Evolutionary conservation across 805 yeast species (phyloP).

Genomic region (Phaffomyces antillensis): DNA sequence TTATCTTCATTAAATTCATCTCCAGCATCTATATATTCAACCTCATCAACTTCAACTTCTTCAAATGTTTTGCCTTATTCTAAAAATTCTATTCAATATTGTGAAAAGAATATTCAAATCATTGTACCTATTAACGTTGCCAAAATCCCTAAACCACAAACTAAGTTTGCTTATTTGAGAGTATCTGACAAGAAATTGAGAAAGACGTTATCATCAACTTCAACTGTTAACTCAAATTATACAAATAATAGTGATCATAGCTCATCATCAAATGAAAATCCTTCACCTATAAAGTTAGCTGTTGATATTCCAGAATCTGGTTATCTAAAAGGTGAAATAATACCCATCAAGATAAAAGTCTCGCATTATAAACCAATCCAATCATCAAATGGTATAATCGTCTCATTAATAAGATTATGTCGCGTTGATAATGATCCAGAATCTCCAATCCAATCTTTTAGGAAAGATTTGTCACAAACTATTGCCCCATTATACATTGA

Average conservation of each 20-base stretch:
- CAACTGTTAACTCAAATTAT: conserved; percentile 29
- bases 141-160: conserved; percentile 55
- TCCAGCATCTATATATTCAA: conserved; percentile 16
- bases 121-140: conserved; percentile 73
- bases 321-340: conserved; percentile 67
- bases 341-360: conserved; percentile 63
- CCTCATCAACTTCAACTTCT: conserved; percentile 12
- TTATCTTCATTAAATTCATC: conserved; percentile 14
- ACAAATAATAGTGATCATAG: conserved; percentile 19
- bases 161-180: conserved; percentile 56
- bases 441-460: conserved; percentile 44
- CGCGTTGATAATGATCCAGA: conserved; percentile 58
- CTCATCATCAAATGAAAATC: conserved; percentile 11
- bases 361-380: conserved; percentile 66
- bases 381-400: conserved; percentile 65
- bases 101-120: conserved; percentile 54
- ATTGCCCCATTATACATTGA: conserved; percentile 76
- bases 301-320: conserved; percentile 57
- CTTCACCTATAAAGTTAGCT: conserved; percentile 30
- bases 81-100: conserved; percentile 30
- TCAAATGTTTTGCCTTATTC: conserved; percentile 7
- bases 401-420: conserved; percentile 76
- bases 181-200: conserved; percentile 37
- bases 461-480: conserved; percentile 78
- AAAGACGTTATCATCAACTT: conserved; percentile 34